Evolutionary conservation across 2,329 filamentous ascomycete species (phyloP), one percentile per base, ranked within the genome.

Genomic region (Xylaria multiplex): DNA sequence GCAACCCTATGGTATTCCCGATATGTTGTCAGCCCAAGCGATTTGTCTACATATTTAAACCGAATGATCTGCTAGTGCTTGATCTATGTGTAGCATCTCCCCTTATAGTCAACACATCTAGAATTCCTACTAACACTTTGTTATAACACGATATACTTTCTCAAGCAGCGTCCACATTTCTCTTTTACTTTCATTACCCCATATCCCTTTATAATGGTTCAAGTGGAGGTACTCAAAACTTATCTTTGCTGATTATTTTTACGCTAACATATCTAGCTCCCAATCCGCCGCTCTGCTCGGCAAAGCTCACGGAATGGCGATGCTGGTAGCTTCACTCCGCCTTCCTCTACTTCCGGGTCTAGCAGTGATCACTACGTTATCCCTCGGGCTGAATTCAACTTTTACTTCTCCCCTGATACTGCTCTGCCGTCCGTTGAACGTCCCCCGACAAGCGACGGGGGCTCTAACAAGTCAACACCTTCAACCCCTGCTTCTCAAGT

Each of bases 341-440:
- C 7, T n/a, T 14, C 35, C 19, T 63, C 37, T 22, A 13, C 32
- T 3, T 6, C 63, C 5, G 14, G 9, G 2, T 35, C 63, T n/a
- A 24, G 42, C n/a, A 11, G 1, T 22, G 2, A 27, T 19, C 9
- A 16, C 19, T 11, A 14, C 19, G 30, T 19, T 9, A 11, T n/a
- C 9, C 57, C 50, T 45, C 52, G 45, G 52, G n/a, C 22, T 5
- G 22, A 52, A 9, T 59, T 63, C 35, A 16, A 5, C 2, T 55
- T 59, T 19, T 37, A 45, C 6, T 35, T 57, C n/a, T 43, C 45
- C 8, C 45, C 48, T 16, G 48, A 61, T 35, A 24, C 40, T 22
- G 46, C 22, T 14, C 48, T 67, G 7, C 61, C 55, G 11, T 58
- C 61, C 16, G 22, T 49, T 14, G 61, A 64, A 59, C 40, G 24